Conservation (phyloP, 768 basidiomycete genomes). For the Paxillus rubicundulus region DNA sequence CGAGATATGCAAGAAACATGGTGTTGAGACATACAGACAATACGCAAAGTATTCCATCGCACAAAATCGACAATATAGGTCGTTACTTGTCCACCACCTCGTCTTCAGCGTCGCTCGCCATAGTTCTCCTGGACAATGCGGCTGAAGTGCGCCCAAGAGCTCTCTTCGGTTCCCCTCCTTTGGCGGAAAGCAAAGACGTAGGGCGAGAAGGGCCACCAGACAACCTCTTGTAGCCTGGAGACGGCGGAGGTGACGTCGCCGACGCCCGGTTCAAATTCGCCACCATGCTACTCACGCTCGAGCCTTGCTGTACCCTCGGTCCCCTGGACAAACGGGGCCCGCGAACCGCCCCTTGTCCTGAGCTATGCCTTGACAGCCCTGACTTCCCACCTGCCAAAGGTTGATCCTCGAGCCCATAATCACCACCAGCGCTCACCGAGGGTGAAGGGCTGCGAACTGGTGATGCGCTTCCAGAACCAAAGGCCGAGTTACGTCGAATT, state of each 20-base stretch:
- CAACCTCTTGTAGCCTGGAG: slow-evolving; percentile 43
- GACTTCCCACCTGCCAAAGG: slow-evolving; percentile 32
- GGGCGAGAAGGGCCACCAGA: slow-evolving; percentile 34
- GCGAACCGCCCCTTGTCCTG: slow-evolving; percentile 40
- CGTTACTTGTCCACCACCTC: slow-evolving; percentile 47
- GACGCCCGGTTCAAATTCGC: slow-evolving; percentile 50
- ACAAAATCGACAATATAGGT: background rate
- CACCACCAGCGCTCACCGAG: slow-evolving; percentile 23
- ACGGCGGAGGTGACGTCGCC: slow-evolving; percentile 38
- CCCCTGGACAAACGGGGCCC: slow-evolving; percentile 50
- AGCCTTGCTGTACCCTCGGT: slow-evolving; percentile 39
- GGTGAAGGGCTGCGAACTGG: slow-evolving; percentile 48
- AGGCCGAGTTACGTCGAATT: slow-evolving; percentile 33
- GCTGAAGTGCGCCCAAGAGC: slow-evolving; percentile 46
- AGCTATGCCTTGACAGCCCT: slow-evolving; percentile 47
- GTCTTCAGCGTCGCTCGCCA: slow-evolving; percentile 84
- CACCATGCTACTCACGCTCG: slow-evolving; percentile 54
- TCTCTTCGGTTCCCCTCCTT: slow-evolving; percentile 27
- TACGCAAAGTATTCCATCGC: background rate
- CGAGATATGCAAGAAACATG: too few species aligned
- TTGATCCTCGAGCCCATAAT: slow-evolving; percentile 32
- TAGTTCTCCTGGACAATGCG: slow-evolving; percentile 67
- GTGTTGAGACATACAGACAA: background rate
- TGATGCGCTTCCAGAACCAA: slow-evolving; percentile 35
- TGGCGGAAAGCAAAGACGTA: slow-evolving; percentile 11